phyloP scores from a whole-genome alignment of 768 basidiomycete species.

The Phylloporus sp. region DNA sequence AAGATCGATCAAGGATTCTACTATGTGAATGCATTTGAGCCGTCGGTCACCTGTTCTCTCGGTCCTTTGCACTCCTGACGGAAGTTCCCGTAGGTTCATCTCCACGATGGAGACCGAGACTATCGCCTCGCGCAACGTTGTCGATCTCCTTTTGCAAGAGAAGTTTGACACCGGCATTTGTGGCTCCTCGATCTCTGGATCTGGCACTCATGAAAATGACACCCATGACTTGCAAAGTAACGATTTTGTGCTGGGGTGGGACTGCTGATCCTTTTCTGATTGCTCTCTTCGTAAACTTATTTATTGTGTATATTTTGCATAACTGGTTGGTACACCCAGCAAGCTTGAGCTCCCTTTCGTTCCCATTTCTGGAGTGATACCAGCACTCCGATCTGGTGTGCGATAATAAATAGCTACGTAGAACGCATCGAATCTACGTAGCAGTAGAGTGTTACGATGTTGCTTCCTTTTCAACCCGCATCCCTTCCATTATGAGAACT shows the following conservation, averaged over 20 bases:
- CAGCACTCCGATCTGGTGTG: background rate
- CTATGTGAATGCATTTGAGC: constrained; percentile 91
- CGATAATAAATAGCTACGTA: background rate
- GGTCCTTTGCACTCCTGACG: constrained; percentile 1
- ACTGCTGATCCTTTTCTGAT: constrained; percentile 42
- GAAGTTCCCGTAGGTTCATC: constrained; percentile 49
- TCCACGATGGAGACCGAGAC: constrained; percentile 96
- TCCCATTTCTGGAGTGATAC: too few species aligned
- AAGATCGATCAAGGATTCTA: constrained; percentile 75
- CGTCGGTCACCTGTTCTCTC: constrained; percentile 44
- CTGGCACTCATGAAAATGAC: constrained; percentile 8
- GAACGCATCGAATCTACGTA: background rate
- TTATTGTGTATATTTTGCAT: constrained; percentile 1
- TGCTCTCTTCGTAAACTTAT: background rate
- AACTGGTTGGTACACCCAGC: background rate
- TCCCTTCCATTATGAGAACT: background rate
- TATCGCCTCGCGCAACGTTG: constrained; percentile 73
- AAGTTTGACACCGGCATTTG: constrained; percentile 72
- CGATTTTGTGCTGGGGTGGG: constrained; percentile 68
- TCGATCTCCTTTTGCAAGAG: constrained; percentile 72
- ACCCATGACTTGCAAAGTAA: constrained; percentile 19
- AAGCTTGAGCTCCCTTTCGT: too few species aligned
- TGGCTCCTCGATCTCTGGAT: constrained; percentile 36
- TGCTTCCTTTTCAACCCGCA: background rate
- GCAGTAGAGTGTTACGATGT: background rate